These are phyloP conservation scores for Fermentozyma sake DNA, from an alignment of 1,139 yeast genomes.

Conservation along the genomic window DNA sequence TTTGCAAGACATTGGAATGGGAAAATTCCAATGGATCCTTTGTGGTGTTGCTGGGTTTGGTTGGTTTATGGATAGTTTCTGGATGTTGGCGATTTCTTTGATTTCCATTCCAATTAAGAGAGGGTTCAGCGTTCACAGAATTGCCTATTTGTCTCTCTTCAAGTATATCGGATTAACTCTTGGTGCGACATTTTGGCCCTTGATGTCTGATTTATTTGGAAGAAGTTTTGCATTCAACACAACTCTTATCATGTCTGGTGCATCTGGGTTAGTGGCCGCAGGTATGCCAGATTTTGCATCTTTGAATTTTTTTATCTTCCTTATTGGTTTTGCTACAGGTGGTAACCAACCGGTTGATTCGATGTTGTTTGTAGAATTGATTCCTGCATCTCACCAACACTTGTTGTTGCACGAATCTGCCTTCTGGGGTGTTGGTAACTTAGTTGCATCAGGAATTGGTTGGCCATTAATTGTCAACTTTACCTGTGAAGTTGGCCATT, in stretches of 20 bases:
- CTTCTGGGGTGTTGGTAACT: slow-evolving; percentile 16
- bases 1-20: slow-evolving; percentile 16
- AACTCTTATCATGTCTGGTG: slow-evolving; percentile 14
- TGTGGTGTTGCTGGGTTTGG: slow-evolving; percentile 19
- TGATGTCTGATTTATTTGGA: slow-evolving; percentile 14
- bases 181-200: slow-evolving; percentile 14
- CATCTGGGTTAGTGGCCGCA: slow-evolving; percentile 13
- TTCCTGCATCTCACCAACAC: slow-evolving; percentile 15
- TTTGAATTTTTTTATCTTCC: slow-evolving; percentile 11
- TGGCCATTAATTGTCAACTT: slow-evolving; percentile 15
- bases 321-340: slow-evolving; percentile 16
- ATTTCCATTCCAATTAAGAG: slow-evolving; percentile 9
- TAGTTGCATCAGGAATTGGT: slow-evolving; percentile 13
- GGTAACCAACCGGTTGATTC: slow-evolving; percentile 17
- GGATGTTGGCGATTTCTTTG: slow-evolving; percentile 15
- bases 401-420: slow-evolving; percentile 14
- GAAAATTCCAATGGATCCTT: slow-evolving; percentile 13
- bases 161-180: slow-evolving; percentile 8
- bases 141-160: slow-evolving; percentile 8
- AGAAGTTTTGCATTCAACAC: slow-evolving; percentile 16
- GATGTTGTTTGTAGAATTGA: slow-evolving; percentile 14
- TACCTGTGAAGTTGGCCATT: slow-evolving; percentile 9
- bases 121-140: slow-evolving; percentile 6
- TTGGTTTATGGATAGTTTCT: slow-evolving; percentile 16
- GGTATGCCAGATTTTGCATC: slow-evolving; percentile 14